Evolutionary conservation across 1,284 basidiomycete genomes (phyloP).

Genomic region (Trametes sp.): DNA sequence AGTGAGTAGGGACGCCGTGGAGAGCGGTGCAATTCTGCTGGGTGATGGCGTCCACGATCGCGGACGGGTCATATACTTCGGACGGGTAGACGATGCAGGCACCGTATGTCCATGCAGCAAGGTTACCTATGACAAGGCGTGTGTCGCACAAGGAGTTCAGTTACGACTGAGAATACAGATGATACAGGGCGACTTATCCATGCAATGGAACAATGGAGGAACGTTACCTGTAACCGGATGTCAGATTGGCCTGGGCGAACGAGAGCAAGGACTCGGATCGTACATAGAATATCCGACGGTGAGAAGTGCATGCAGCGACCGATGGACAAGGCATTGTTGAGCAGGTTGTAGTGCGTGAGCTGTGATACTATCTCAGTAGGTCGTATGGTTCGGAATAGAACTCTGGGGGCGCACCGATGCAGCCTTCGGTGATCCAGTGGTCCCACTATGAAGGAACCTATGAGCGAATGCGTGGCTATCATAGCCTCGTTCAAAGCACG

Average conservation of each 20-base stretch:
- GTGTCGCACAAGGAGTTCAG: slow-evolving; percentile 16
- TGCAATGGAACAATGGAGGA: slow-evolving; percentile 86
- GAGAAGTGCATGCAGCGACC: slow-evolving; percentile 76
- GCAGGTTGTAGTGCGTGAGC: slow-evolving; percentile 79
- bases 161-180: not conserved
- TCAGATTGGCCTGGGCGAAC: not conserved
- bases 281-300: slow-evolving; percentile 71
- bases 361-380: slow-evolving; percentile 39
- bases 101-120: slow-evolving; percentile 81
- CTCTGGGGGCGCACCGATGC: slow-evolving; percentile 63
- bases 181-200: slow-evolving; percentile 67
- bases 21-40: slow-evolving; percentile 78
- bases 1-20: slow-evolving; percentile 88
- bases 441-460: slow-evolving; percentile 58
- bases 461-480: not conserved
- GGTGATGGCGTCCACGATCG: slow-evolving; percentile 71
- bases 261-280: slow-evolving; percentile 37
- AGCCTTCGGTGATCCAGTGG: slow-evolving; percentile 82
- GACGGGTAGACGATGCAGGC: slow-evolving; percentile 80
- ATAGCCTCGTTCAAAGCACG: slow-evolving; percentile 4
- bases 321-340: slow-evolving; percentile 81
- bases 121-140: slow-evolving; percentile 84
- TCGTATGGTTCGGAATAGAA: not conserved
- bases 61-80: slow-evolving; percentile 65
- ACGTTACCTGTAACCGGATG: slow-evolving; percentile 64